Percentiles rank a stretch among this genome's conserved stretches.
Evolutionary conservation across 139 green algal genomes (phyloP).

Genomic region (Picochlorum sp.): DNA sequence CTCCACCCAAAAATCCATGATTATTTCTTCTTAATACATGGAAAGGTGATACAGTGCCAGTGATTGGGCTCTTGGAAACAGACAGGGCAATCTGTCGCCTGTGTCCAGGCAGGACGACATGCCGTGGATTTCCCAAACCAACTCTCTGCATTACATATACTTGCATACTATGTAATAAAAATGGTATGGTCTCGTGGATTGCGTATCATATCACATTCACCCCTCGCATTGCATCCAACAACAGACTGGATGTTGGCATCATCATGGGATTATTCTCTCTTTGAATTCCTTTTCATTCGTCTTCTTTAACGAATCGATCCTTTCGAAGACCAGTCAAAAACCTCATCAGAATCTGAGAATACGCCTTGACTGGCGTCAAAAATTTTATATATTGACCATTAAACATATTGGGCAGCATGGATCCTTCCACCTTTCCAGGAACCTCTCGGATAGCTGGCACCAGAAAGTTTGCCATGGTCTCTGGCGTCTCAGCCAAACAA

Average conservation of each 20-base stretch:
- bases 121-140: conserved; percentile 1
- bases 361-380: conserved; percentile 61
- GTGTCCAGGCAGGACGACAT: too few species aligned
- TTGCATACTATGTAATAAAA: background rate
- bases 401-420: conserved; percentile 60
- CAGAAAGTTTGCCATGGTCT: conserved; percentile 60
- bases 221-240: too few species aligned
- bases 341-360: conserved; percentile 63
- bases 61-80: too few species aligned
- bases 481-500: conserved; percentile 69
- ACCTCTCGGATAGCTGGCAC: conserved; percentile 75
- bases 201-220: too few species aligned
- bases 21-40: too few species aligned
- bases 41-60: too few species aligned
- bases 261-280: too few species aligned
- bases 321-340: conserved; percentile 54
- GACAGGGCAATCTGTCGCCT: too few species aligned
- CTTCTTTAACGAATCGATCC: conserved; percentile 65
- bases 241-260: too few species aligned
- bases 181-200: background rate
- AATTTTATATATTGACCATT: conserved; percentile 7
- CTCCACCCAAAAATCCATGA: too few species aligned
- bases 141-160: background rate
- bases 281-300: conserved; percentile 3
- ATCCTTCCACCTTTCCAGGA: conserved; percentile 18